phyloP scores from a whole-genome alignment of 805 yeast species.

The Yamadazyma scolyti region DNA sequence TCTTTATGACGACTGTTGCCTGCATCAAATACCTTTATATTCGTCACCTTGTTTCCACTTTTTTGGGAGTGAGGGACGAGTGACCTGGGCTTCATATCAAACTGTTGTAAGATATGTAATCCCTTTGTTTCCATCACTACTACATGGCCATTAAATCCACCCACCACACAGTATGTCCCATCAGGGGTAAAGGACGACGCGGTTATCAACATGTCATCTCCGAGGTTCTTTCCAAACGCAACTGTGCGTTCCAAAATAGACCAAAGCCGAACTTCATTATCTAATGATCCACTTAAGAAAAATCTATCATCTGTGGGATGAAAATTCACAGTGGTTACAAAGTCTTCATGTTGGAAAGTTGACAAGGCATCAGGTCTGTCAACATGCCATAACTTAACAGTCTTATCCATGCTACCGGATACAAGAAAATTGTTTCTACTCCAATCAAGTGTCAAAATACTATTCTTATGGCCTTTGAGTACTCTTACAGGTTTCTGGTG shows the following conservation, averaged over 20 bases:
- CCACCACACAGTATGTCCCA: slow-evolving; percentile 58
- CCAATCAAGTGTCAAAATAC: slow-evolving; percentile 81
- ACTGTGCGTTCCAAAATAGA: slow-evolving; percentile 72
- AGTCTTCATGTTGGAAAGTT: slow-evolving; percentile 69
- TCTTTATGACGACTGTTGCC: no score
- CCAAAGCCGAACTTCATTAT: slow-evolving; percentile 76
- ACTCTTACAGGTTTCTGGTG: slow-evolving; percentile 58
- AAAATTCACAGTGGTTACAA: slow-evolving; percentile 75
- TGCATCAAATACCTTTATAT: slow-evolving; percentile 55
- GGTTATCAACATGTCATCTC: slow-evolving; percentile 66
- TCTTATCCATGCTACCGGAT: slow-evolving; percentile 80
- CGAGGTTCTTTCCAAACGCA: slow-evolving; percentile 46
- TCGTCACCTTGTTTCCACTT: slow-evolving; percentile 60
- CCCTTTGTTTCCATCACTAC: slow-evolving; percentile 61
- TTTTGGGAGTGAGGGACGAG: slow-evolving; percentile 15
- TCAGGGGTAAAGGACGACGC: slow-evolving; percentile 70
- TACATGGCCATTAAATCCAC: slow-evolving; percentile 76
- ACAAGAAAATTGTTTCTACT: slow-evolving; percentile 78
- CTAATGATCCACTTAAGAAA: slow-evolving; percentile 78
- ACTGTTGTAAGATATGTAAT: slow-evolving; percentile 37
- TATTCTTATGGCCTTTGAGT: slow-evolving; percentile 64
- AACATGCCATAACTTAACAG: slow-evolving; percentile 82
- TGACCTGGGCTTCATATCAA: slow-evolving; percentile 28
- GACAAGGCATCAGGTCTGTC: slow-evolving; percentile 61
- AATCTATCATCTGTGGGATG: slow-evolving; percentile 87